phyloP scores from a whole-genome alignment of 2,329 filamentous ascomycete genomes.

The Tolypocladium amazonense region DNA sequence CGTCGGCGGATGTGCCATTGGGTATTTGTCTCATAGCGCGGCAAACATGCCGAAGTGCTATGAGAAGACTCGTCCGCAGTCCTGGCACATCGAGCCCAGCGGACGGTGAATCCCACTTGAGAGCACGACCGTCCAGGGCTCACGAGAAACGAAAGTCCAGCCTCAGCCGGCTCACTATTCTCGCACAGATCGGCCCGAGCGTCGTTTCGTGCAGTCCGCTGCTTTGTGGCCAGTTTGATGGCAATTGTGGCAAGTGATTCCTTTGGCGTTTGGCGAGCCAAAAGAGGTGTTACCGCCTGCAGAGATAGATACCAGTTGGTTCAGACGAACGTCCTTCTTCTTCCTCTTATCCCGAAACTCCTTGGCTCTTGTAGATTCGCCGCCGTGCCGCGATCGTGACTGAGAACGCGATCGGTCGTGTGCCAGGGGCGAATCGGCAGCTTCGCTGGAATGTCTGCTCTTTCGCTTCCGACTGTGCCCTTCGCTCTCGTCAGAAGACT shows the following conservation, averaged over 20 bases:
- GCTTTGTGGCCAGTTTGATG: conserved; percentile 50
- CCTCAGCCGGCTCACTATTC: neutral
- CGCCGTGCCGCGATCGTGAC: conserved; percentile 15
- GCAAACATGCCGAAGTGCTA: neutral
- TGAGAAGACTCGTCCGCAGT: neutral
- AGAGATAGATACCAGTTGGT: conserved; percentile 53
- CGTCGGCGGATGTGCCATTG: neutral
- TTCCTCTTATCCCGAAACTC: conserved; percentile 48
- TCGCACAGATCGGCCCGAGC: conserved; percentile 1
- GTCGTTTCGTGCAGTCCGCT: conserved; percentile 38
- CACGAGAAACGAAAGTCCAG: neutral
- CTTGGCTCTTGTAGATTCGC: conserved; percentile 23
- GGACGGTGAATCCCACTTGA: neutral
- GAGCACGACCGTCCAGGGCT: neutral
- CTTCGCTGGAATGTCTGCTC: conserved; percentile 14
- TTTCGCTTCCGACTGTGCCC: conserved; percentile 14
- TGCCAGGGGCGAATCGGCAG: conserved; percentile 5
- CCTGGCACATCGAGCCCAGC: neutral
- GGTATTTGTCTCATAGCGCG: neutral
- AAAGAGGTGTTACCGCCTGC: conserved; percentile 15
- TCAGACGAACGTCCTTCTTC: conserved; percentile 58
- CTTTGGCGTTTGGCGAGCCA: conserved; percentile 9
- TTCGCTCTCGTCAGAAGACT: conserved; percentile 14
- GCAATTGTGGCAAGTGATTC: conserved; percentile 47
- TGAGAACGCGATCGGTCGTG: conserved; percentile 21